Evolutionary conservation across 345 rosid species (phyloP), one percentile per base, ranked within the genome.

Genomic region (Arabis hirsuta): DNA sequence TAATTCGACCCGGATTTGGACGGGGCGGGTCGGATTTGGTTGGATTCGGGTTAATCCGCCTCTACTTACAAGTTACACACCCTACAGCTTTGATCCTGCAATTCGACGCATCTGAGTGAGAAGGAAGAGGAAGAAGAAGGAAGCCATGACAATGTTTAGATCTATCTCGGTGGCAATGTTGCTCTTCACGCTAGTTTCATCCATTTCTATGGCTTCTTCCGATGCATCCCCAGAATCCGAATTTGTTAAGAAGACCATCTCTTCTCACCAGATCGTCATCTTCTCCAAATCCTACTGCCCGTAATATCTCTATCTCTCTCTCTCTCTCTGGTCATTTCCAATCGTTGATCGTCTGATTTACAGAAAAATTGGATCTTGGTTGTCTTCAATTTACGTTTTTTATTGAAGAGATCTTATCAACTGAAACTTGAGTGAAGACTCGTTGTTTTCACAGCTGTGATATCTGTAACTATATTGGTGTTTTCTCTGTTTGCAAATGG

Each of bases 261-360:
- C 90, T 63, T 80, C 97, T 36, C 94, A 89, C 82, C 77, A 85
- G 83, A 89, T 93, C 84, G 90, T 90, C 84, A 87, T 93, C 82
- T 93, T 93, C 92, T 93, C 98, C 81, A 93, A 93, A 65, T 90
- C 98, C 51, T 93, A 93, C 76, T 93, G 98, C 96, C 96, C 98
- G 96, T 93, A 83, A 1, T 46, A 43, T 38, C 31, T 44, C 44
- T 46, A 43, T 38, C 31, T 44, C 44, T 57, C 61, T 41, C n/a
- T 22, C 20, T 45, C 9, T 65, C 43, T 13, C 2, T 65, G 9
- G 2, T 0, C 55, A n/a, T 60, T 31, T 22, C 12, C 13, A 47
- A 14, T 68, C 19, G 16, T 5, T 54, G 34, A 46, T 75, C 38
- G 0, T 57, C 11, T 2, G 4, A 3, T 60, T 67, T 36, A 1